These are phyloP conservation scores for Podospora appendiculata DNA, from an alignment of 495 filamentous ascomycete species.

Conservation along the genomic window DNA sequence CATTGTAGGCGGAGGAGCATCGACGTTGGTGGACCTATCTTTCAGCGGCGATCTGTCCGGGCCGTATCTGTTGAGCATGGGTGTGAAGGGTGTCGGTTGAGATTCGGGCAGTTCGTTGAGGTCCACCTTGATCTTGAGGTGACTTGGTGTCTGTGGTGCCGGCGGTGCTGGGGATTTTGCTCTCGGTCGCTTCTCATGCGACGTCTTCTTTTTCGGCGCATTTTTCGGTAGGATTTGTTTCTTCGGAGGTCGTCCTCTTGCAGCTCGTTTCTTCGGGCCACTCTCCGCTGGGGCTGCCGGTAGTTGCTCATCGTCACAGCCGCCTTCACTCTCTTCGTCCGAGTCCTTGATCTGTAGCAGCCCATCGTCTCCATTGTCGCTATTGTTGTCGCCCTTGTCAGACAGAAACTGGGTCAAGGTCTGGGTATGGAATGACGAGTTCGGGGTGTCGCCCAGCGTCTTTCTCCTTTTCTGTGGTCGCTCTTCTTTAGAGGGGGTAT, in stretches of 20 bases:
- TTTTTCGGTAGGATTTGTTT: not conserved
- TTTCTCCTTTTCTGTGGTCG: slow-evolving; percentile 23
- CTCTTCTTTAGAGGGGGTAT: slow-evolving; percentile 7
- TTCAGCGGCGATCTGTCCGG: slow-evolving; percentile 26
- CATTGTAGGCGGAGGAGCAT: slow-evolving; percentile 16
- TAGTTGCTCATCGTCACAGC: slow-evolving; percentile 6
- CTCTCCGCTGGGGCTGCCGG: not conserved
- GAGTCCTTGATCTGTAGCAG: slow-evolving; percentile 28
- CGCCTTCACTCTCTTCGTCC: slow-evolving; percentile 11
- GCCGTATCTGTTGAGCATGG: slow-evolving; percentile 22
- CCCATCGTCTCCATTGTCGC: slow-evolving; percentile 11
- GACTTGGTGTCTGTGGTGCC: slow-evolving; percentile 24
- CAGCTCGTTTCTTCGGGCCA: not conserved
- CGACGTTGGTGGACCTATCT: slow-evolving; percentile 29
- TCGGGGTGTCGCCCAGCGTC: slow-evolving; percentile 33
- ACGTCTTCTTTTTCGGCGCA: not conserved
- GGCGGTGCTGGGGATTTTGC: not conserved
- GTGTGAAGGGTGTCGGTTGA: slow-evolving; percentile 27
- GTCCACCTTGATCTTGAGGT: slow-evolving; percentile 23
- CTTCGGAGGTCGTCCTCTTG: not conserved
- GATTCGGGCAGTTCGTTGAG: slow-evolving; percentile 33
- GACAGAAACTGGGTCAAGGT: slow-evolving; percentile 36
- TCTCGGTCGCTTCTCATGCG: not conserved
- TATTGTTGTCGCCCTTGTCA: slow-evolving; percentile 7
- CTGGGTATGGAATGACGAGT: slow-evolving; percentile 34